These are phyloP conservation scores for Ilyonectria mors-panacis DNA, from an alignment of 2,329 filamentous ascomycete genomes.

Conservation along the genomic window DNA sequence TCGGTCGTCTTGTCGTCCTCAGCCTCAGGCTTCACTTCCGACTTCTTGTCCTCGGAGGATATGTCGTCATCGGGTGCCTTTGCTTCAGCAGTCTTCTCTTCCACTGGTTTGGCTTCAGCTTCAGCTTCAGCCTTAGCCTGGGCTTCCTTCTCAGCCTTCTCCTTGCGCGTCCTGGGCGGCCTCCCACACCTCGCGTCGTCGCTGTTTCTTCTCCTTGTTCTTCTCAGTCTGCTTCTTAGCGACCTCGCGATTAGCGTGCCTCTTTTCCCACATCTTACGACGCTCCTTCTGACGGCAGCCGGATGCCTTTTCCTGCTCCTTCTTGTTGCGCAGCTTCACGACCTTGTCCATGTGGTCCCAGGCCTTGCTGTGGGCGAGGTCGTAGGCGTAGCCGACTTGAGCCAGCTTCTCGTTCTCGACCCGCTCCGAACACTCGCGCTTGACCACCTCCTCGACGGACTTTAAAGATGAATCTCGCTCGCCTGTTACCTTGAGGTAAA, in stretches of 20 bases:
- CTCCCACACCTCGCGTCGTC: constrained; percentile 47
- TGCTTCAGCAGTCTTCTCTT: constrained; percentile 31
- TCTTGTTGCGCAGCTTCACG: constrained; percentile 64
- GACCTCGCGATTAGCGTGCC: constrained; percentile 61
- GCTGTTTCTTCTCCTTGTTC: constrained; percentile 54
- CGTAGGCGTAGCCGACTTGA: constrained; percentile 71
- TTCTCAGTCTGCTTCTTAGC: constrained; percentile 59
- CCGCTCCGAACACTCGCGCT: constrained; percentile 63
- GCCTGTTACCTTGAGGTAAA: constrained; percentile 70
- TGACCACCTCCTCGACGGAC: constrained; percentile 71
- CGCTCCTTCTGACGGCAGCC: constrained; percentile 61
- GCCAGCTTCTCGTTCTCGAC: constrained; percentile 71
- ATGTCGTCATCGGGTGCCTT: constrained; percentile 34
- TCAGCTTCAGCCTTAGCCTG: constrained; percentile 10
- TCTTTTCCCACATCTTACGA: constrained; percentile 65
- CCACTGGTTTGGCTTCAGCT: constrained; percentile 20
- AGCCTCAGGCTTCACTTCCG: constrained; percentile 15
- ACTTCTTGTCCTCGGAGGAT: constrained; percentile 37
- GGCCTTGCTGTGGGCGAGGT: constrained; percentile 73
- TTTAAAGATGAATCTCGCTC: constrained; percentile 59
- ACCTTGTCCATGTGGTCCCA: constrained; percentile 66
- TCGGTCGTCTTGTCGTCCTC: constrained; percentile 43
- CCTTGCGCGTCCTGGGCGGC: constrained; percentile 50
- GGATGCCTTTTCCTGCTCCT: constrained; percentile 65
- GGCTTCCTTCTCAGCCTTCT: constrained; percentile 42